Evolutionary conservation across 2,329 filamentous ascomycete genomes (phyloP).

Genomic region (Arachnopeziza araneosa): DNA sequence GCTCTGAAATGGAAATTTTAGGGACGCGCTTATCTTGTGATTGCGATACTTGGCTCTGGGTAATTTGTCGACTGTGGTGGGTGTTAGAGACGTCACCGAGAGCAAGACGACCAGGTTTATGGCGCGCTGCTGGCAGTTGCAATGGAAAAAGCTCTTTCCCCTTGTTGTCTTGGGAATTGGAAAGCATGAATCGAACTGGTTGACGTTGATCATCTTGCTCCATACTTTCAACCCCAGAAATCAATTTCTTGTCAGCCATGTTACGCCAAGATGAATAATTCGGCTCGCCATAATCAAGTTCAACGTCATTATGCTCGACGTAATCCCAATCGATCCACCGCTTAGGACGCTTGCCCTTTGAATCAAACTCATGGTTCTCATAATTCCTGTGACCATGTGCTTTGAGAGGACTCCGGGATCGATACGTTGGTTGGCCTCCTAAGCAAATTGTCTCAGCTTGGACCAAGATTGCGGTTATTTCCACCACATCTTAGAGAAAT

Average conservation of each 20-base stretch:
- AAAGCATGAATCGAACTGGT: neutral
- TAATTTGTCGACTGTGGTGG: neutral
- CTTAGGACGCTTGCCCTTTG: too few species aligned
- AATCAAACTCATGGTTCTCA: too few species aligned
- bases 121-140: too few species aligned
- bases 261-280: constrained; percentile 3
- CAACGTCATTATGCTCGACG: neutral
- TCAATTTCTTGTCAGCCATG: neutral
- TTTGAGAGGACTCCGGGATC: neutral
- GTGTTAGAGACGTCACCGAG: neutral
- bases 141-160: neutral
- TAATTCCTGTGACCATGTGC: neutral
- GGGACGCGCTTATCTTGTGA: constrained; percentile 5
- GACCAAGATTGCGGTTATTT: too few species aligned
- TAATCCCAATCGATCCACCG: neutral
- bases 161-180: neutral
- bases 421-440: neutral
- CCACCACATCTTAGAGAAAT: too few species aligned
- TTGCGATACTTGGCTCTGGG: neutral
- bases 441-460: too few species aligned
- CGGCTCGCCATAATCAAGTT: neutral
- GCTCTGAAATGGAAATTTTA: neutral
- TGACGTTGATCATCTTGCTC: neutral
- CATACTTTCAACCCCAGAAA: neutral
- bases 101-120: neutral